Percentiles rank a stretch among this genome's conserved stretches.
Evolutionary conservation across 1,284 basidiomycete species (phyloP).

Genomic region (Pholiota adiposa): DNA sequence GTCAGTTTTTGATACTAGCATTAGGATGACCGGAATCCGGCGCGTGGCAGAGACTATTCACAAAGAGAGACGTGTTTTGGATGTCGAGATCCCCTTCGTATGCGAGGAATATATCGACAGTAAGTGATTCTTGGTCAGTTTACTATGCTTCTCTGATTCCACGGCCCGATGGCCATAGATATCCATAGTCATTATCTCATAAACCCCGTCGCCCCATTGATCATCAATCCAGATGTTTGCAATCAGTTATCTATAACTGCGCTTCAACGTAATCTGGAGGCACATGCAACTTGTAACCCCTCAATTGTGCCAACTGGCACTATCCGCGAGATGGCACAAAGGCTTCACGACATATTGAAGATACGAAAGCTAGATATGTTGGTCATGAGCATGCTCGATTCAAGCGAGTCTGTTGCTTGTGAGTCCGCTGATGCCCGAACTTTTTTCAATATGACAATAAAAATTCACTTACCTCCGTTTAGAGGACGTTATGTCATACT

Average conservation of each 20-base stretch:
- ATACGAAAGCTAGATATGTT: slow-evolving; percentile 51
- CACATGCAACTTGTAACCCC: slow-evolving; percentile 46
- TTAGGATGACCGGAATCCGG: slow-evolving; percentile 62
- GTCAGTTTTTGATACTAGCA: slow-evolving; percentile 53
- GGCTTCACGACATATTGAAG: slow-evolving; percentile 42
- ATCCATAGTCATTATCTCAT: slow-evolving; percentile 51
- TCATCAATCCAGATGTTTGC: slow-evolving; percentile 47
- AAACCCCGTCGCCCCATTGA: slow-evolving; percentile 50
- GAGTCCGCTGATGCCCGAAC: not conserved
- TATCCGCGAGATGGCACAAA: slow-evolving; percentile 43
- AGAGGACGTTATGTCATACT: not conserved
- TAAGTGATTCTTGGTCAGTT: slow-evolving; percentile 31
- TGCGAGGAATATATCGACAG: slow-evolving; percentile 60
- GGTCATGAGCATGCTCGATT: slow-evolving; percentile 48
- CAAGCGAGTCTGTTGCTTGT: slow-evolving; percentile 1
- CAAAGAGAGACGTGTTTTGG: slow-evolving; percentile 41
- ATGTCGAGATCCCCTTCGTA: slow-evolving; percentile 53
- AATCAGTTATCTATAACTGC: slow-evolving; percentile 46
- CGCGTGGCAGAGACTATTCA: slow-evolving; percentile 45
- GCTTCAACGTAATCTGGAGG: slow-evolving; percentile 58
- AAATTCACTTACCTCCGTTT: not conserved
- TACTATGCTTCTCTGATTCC: not conserved
- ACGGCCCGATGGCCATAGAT: slow-evolving; percentile 33
- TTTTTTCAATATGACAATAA: not conserved
- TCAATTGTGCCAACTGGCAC: slow-evolving; percentile 40